A percentile compares a stretch with the other conserved stretches of the same genome.
Evolutionary conservation across 371 early-diverging fungal genomes (phyloP).

Genomic region (Nematocida sp.): DNA sequence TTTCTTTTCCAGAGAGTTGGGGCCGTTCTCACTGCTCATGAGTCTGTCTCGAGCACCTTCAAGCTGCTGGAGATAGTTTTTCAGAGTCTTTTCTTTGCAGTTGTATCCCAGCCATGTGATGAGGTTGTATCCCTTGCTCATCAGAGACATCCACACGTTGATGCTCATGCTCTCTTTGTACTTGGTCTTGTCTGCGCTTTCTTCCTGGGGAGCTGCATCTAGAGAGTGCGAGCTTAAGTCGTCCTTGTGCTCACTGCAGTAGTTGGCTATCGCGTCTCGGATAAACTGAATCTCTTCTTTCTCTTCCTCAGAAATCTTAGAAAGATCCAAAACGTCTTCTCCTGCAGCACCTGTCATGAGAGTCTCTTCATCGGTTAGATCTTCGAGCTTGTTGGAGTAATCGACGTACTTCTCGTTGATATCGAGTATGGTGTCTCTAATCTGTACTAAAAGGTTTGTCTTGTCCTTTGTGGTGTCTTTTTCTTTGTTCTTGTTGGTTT

Average conservation of each 20-base stretch:
- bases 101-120: conserved; percentile 38
- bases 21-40: background rate
- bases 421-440: background rate
- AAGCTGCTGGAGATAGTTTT: background rate
- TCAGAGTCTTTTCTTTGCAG: conserved; percentile 2
- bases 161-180: too few species aligned
- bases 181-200: too few species aligned
- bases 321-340: background rate
- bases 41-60: too few species aligned
- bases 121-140: background rate
- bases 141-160: background rate
- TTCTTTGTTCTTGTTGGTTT: background rate
- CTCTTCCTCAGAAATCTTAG: background rate
- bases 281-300: background rate
- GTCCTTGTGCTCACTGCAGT: too few species aligned
- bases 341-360: background rate
- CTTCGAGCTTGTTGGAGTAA: background rate
- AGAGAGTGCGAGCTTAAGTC: too few species aligned
- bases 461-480: too few species aligned
- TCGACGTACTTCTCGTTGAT: background rate
- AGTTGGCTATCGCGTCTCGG: too few species aligned
- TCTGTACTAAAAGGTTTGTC: too few species aligned
- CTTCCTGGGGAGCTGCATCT: too few species aligned
- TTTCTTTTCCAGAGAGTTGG: background rate
- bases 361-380: background rate